Percentiles rank a stretch among this genome's conserved stretches.
phyloP scores from a whole-genome alignment of 78 protist species.

The Polysphondylium violaceum region DNA sequence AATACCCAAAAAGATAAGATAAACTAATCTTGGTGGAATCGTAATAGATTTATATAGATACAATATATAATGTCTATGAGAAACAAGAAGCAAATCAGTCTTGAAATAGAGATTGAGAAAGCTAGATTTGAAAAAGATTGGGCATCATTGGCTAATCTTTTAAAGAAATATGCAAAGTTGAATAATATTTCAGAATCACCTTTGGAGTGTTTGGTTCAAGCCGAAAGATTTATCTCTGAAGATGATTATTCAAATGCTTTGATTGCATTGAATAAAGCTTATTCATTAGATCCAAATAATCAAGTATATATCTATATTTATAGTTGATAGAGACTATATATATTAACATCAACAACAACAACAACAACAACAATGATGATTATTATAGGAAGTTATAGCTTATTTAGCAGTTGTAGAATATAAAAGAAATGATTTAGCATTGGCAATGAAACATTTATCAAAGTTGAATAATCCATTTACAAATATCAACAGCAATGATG shows the following conservation, averaged over 20 bases:
- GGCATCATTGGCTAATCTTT: neutral
- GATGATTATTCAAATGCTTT: slow-evolving; percentile 45
- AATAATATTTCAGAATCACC: neutral
- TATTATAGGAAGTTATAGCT: slow-evolving; percentile 36
- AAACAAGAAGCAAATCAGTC: slow-evolving; percentile 11
- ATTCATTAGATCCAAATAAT: slow-evolving; percentile 16
- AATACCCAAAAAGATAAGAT: no score
- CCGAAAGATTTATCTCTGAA: slow-evolving; percentile 63
- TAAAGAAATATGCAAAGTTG: slow-evolving; percentile 19
- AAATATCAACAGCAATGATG: slow-evolving; percentile 6
- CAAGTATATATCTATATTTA: neutral
- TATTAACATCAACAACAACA: neutral
- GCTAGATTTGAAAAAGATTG: slow-evolving; percentile 68
- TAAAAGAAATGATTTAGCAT: slow-evolving; percentile 44
- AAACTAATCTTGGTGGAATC: no score
- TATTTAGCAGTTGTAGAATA: slow-evolving; percentile 64
- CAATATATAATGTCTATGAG: slow-evolving; percentile 13
- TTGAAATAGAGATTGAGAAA: slow-evolving; percentile 63
- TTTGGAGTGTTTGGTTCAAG: slow-evolving; percentile 39
- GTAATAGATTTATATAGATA: no score
- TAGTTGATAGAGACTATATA: neutral
- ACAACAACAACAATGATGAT: neutral
- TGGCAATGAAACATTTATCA: slow-evolving; percentile 15
- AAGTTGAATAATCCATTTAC: slow-evolving; percentile 28
- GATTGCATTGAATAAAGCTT: slow-evolving; percentile 42